Base-by-base conservation (phyloP, 1,284 basidiomycete genomes). In the Sporisorium reilianum region DNA sequence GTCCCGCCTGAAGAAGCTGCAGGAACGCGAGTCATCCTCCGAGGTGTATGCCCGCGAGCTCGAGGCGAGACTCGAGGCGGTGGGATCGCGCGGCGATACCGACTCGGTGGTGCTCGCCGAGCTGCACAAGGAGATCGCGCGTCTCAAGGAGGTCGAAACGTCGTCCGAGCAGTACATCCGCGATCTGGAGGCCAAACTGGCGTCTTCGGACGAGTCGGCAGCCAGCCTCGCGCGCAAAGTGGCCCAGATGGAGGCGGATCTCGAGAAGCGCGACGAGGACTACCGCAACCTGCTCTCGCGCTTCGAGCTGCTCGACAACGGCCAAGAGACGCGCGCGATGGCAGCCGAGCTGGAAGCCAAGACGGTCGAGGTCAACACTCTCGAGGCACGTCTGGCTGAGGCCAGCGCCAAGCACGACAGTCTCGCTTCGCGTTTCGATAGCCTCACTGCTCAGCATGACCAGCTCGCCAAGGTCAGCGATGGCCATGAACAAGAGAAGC, bases 1-100 rank as follows among this genome's bases (percentile, higher is more conserved):
- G 66, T 85, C 89, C 30, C 88, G 95, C 45, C 88, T 97, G 51
- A 88, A 89, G 20, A 97, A 96, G 85, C 85, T 98, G 45, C 87
- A 89, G 2, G 95, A 97, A 84, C 88, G 95, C 58, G 96, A 98
- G 85, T 88, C 90, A 2, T 93, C 94, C 0, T 94, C 93, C 28
- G 95, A 98, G 88, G 92, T 91, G 1, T 97, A 98, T 85, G 91
- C 97, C 26, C 91, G 90, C 49, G 95, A 97, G 83, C 87, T 98
- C 28, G 95, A 99, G 85, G 90, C 91, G 75, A 93, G 93, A 85
- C 90, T 98, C 83, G 93, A 92, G 85, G 86, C 88, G 2, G 91
- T 91, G 77, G 90, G 94, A 75, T 93, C 95, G 77, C 90, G 89
- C 5, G 91, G 91, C 22, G 86, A 92, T 41, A 88, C 89, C 11